Percentiles rank a stretch among this genome's conserved stretches.
phyloP scores from a whole-genome alignment of 176 grass and related monocot genomes.

The Microstegium vimineum region DNA sequence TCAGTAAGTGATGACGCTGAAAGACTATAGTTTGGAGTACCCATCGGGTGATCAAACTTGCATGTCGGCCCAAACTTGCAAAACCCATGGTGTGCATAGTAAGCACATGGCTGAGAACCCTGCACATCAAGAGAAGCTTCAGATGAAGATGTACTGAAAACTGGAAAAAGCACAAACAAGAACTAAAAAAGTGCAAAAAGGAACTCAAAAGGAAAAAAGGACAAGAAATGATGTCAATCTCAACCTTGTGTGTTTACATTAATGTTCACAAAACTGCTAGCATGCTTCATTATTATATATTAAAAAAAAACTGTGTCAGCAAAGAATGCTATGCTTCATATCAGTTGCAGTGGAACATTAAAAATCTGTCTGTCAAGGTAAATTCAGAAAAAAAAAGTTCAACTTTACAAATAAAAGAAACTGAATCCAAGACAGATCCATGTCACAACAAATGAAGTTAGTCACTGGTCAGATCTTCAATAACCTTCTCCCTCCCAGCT shows the following conservation, averaged over 20 bases:
- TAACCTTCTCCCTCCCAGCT: neutral
- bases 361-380: neutral
- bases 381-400: neutral
- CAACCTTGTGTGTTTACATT: neutral
- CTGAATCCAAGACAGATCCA: neutral
- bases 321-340: neutral
- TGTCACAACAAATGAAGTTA: conserved; percentile 13
- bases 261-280: neutral
- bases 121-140: conserved; percentile 32
- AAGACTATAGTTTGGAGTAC: conserved; percentile 47
- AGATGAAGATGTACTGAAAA: neutral
- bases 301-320: neutral
- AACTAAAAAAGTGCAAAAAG: neutral
- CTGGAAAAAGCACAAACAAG: neutral
- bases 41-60: conserved; percentile 81
- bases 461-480: neutral
- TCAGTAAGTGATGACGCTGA: conserved; percentile 58
- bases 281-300: conserved; percentile 8
- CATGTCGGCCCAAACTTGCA: conserved; percentile 75
- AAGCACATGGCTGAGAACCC: conserved; percentile 66
- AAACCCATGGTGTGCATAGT: conserved; percentile 60
- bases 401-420: conserved; percentile 24
- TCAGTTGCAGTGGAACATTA: conserved; percentile 15
- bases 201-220: neutral
- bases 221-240: neutral